phyloP scores from a whole-genome alignment of 139 green algal species.

The Volvox reticuliferus region DNA sequence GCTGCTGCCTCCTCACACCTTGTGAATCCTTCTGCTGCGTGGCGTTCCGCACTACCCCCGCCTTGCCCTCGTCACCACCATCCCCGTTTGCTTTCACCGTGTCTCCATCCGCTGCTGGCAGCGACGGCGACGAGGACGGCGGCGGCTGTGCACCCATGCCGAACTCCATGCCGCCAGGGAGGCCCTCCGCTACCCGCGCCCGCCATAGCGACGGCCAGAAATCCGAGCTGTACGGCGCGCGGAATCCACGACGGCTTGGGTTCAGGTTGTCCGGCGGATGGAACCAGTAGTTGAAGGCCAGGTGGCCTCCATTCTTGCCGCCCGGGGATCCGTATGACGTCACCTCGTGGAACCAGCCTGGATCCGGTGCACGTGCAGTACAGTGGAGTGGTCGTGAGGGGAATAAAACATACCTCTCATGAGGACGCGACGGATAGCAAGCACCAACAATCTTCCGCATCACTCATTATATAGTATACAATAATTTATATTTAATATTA shows the following conservation, averaged over 20 bases:
- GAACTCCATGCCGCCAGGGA: background rate
- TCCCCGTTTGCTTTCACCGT: background rate
- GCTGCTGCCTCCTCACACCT: too few species aligned
- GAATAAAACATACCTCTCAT: too few species aligned
- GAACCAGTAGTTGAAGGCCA: conserved; percentile 93
- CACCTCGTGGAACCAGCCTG: conserved; percentile 93
- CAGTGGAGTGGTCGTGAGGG: too few species aligned
- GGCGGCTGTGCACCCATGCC: conserved; percentile 14
- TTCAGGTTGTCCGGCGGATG: conserved; percentile 88
- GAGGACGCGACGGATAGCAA: too few species aligned
- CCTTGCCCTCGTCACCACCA: background rate
- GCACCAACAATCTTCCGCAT: too few species aligned
- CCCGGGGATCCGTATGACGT: conserved; percentile 66
- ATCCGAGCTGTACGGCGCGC: conserved; percentile 55
- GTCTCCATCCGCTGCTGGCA: background rate
- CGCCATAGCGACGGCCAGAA: conserved; percentile 66
- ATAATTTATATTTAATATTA: too few species aligned
- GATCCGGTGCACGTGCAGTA: background rate
- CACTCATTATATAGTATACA: too few species aligned
- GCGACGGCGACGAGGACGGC: background rate
- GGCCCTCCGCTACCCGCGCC: background rate
- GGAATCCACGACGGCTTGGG: conserved; percentile 37
- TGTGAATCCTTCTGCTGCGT: too few species aligned
- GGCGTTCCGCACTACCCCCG: background rate
- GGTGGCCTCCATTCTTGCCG: conserved; percentile 58